Percentiles rank a stretch among this genome's conserved stretches.
Conservation (phyloP, 768 basidiomycete genomes). For the Auricularia sp. region DNA sequence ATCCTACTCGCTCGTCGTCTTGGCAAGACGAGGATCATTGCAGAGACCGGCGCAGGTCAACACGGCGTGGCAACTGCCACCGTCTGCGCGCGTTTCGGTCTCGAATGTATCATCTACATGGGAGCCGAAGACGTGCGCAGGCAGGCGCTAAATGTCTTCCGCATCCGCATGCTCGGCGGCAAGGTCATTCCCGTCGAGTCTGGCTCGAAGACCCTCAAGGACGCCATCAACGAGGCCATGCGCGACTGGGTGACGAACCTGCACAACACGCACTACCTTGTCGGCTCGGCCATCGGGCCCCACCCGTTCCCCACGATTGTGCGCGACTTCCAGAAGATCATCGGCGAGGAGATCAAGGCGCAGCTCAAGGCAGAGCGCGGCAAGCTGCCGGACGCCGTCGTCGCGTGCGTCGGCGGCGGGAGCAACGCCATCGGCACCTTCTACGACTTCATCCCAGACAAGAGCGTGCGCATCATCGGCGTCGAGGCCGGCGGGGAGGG, state of each 20-base stretch:
- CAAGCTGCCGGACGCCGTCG: conserved; percentile 87
- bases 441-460: conserved; percentile 90
- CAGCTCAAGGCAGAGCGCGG: conserved; percentile 64
- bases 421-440: conserved; percentile 97
- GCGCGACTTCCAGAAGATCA: conserved; percentile 93
- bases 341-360: conserved; percentile 86
- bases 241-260: conserved; percentile 98
- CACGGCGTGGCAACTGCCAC: conserved; percentile 99
- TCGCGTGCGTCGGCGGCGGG: conserved; percentile 97
- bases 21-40: conserved; percentile 95
- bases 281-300: conserved; percentile 94
- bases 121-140: conserved; percentile 93
- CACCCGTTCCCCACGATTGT: conserved; percentile 99
- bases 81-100: conserved; percentile 90
- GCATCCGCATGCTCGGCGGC: conserved; percentile 93
- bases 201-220: conserved; percentile 91
- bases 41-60: conserved; percentile 97
- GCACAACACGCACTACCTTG: conserved; percentile 87
- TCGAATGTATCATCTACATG: conserved; percentile 97
- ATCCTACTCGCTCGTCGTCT: conserved; percentile 88
- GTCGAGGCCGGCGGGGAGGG: conserved; percentile 98
- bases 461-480: conserved; percentile 75
- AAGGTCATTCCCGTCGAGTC: conserved; percentile 92
- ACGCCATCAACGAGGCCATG: conserved; percentile 97
- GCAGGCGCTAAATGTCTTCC: conserved; percentile 95